These are phyloP conservation scores for Scenedesmus sp. DNA, from an alignment of 163 green algal genomes.

Conservation along the genomic window DNA sequence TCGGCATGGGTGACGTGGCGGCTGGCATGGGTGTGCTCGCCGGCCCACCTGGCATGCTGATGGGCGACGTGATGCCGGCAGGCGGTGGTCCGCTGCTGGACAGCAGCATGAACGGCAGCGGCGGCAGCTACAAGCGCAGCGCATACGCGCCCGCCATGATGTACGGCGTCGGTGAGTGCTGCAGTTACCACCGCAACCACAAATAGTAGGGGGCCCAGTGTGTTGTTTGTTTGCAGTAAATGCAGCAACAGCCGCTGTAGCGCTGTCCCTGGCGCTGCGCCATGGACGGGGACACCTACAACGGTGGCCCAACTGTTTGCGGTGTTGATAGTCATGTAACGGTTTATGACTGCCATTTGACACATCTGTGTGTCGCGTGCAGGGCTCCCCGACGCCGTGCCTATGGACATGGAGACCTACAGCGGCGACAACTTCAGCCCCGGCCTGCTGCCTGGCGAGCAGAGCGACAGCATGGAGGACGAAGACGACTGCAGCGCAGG, in stretches of 20 bases:
- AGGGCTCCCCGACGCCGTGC: not conserved
- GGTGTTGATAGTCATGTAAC: not conserved
- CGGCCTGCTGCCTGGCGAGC: not conserved
- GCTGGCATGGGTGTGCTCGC: not conserved
- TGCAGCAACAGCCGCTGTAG: not conserved
- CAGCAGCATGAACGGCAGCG: not conserved
- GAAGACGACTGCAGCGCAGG: conserved; percentile 8
- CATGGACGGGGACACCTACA: not conserved
- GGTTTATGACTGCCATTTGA: not conserved
- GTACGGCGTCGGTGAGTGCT: not conserved
- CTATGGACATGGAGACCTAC: conserved; percentile 8
- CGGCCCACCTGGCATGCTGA: not conserved
- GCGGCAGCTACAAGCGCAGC: not conserved
- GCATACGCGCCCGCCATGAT: not conserved
- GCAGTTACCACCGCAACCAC: too few relatives aligned
- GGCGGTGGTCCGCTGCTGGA: not conserved
- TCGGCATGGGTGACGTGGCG: not conserved
- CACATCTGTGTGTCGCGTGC: not conserved
- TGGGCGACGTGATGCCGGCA: not conserved
- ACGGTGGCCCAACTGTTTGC: too few relatives aligned
- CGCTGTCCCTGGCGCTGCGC: not conserved
- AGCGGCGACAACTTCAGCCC: conserved; percentile 47
- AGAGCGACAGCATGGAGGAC: not conserved
- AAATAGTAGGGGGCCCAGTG: too few relatives aligned
- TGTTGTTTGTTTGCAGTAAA: too few relatives aligned